These are phyloP conservation scores for Russula ochroleuca DNA, from an alignment of 768 basidiomycete genomes.

Conservation along the genomic window DNA sequence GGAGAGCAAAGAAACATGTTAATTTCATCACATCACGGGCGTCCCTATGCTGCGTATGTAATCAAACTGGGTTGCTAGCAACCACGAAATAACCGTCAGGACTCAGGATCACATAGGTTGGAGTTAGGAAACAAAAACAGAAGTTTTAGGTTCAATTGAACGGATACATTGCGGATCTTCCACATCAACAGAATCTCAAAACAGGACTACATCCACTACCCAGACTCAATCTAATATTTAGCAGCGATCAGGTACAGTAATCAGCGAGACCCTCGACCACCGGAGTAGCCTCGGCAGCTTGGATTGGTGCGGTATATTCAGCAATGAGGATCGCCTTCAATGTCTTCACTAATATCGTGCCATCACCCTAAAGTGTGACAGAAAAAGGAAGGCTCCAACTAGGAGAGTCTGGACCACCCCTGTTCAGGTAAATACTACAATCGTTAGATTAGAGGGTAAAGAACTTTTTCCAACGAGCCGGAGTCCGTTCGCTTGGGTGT, in stretches of 20 bases:
- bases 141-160: not conserved
- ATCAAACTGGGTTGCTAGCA: not conserved
- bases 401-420: slow-evolving; percentile 43
- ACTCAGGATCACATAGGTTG: not conserved
- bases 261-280: slow-evolving; percentile 70
- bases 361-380: slow-evolving; percentile 53
- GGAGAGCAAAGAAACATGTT: not conserved
- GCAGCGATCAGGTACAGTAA: slow-evolving; percentile 65
- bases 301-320: slow-evolving; percentile 62
- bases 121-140: not conserved
- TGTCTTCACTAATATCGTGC: slow-evolving; percentile 71
- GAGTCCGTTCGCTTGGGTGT: slow-evolving; percentile 55
- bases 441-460: slow-evolving; percentile 51
- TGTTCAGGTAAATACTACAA: slow-evolving; percentile 70
- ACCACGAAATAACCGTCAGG: not conserved
- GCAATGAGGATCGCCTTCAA: slow-evolving; percentile 80
- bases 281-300: slow-evolving; percentile 60
- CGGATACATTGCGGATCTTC: slow-evolving; percentile 8
- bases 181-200: slow-evolving; percentile 13
- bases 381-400: not conserved
- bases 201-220: not conserved
- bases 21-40: no score
- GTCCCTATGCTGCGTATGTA: not conserved
- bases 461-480: slow-evolving; percentile 69
- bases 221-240: slow-evolving; percentile 42